These are phyloP conservation scores for Massarina eburnea DNA, from an alignment of 2,329 filamentous ascomycete genomes.

Conservation along the genomic window DNA sequence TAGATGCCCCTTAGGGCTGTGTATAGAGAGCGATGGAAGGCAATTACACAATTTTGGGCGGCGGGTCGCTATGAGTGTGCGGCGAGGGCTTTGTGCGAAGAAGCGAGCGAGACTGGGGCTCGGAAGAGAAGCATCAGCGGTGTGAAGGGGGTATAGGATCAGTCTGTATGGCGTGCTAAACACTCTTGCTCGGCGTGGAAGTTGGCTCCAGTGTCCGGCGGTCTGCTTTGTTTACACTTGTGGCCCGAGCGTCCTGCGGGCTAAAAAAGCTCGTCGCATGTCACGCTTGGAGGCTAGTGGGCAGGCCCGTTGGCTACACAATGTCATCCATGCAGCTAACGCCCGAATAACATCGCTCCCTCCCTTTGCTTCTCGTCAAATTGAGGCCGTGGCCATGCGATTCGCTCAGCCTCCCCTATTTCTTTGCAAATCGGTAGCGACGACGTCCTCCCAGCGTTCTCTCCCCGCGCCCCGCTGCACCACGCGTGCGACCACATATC, in stretches of 20 bases:
- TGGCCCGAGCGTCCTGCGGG: not conserved
- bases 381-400: no score
- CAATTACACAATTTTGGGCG: conserved; percentile 8
- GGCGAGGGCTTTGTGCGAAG: conserved; percentile 3
- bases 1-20: conserved; percentile 27
- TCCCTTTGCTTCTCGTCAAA: conserved; percentile 11
- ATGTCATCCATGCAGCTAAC: not conserved
- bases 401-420: no score
- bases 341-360: not conserved
- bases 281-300: not conserved
- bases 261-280: not conserved
- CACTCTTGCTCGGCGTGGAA: not conserved
- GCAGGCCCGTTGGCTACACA: not conserved
- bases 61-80: conserved; percentile 10
- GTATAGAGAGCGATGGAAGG: conserved; percentile 15
- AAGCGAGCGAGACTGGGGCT: conserved; percentile 18
- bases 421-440: no score
- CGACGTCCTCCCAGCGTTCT: conserved; percentile 8
- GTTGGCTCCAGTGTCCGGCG: not conserved
- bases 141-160: conserved; percentile 13
- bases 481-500: not conserved
- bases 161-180: not conserved
- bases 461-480: not conserved
- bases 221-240: not conserved
- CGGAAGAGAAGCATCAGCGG: conserved; percentile 30